Evolutionary conservation across 2,329 filamentous ascomycete genomes (phyloP).

Genomic region (Microcyclosporella mali): DNA sequence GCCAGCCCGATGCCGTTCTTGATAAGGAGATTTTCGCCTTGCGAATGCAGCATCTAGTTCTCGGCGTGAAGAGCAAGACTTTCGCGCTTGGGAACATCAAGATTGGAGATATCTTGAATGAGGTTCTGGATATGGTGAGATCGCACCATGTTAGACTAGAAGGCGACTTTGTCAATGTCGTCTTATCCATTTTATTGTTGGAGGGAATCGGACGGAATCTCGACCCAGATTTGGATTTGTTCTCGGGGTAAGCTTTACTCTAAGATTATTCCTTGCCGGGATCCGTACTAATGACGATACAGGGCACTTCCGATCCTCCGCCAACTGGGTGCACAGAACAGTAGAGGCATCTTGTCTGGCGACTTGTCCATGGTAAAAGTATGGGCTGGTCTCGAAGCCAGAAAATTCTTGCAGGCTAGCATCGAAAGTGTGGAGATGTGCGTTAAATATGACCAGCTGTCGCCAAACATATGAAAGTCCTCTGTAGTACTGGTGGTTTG

Average conservation of each 20-base stretch:
- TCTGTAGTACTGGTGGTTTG: background rate
- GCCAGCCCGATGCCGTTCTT: conserved; percentile 83
- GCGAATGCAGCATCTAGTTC: conserved; percentile 92
- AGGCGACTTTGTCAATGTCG: conserved; percentile 97
- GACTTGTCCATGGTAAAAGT: conserved; percentile 70
- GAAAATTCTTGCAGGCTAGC: conserved; percentile 82
- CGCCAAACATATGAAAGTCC: conserved; percentile 65
- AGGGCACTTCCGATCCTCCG: conserved; percentile 86
- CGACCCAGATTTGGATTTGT: conserved; percentile 80
- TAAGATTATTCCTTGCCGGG: background rate
- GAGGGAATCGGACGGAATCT: conserved; percentile 88
- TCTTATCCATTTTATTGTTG: conserved; percentile 85
- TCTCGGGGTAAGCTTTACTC: conserved; percentile 54
- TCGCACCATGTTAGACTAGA: conserved; percentile 88
- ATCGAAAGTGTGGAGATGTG: conserved; percentile 84
- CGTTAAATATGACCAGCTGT: conserved; percentile 83
- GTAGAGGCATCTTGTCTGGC: conserved; percentile 47
- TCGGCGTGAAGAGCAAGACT: conserved; percentile 83
- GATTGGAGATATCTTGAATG: conserved; percentile 88
- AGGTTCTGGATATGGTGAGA: conserved; percentile 87
- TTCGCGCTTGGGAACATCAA: conserved; percentile 90
- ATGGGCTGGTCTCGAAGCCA: conserved; percentile 84
- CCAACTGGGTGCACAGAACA: conserved; percentile 74
- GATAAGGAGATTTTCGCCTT: conserved; percentile 87
- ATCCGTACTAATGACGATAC: conserved; percentile 18